Conservation (phyloP, 768 basidiomycete species). For the Mycena vitilis region DNA sequence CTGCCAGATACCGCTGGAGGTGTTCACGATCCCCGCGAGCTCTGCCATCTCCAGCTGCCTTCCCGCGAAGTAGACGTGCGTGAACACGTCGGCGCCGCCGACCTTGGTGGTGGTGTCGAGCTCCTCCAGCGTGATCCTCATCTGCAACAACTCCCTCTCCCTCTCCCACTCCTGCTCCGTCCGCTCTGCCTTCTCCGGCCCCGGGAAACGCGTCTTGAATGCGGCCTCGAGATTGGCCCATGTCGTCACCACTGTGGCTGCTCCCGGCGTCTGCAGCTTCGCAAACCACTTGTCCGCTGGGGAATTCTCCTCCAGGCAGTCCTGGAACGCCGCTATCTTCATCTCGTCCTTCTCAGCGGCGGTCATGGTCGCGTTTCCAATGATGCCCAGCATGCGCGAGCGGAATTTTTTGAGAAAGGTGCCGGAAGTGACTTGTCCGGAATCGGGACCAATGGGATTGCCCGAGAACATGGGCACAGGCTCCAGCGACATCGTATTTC, state of each 20-base stretch:
- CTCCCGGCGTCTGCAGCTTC: not conserved
- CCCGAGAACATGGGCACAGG: not conserved
- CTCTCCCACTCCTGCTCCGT: slow-evolving; percentile 33
- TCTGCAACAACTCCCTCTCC: slow-evolving; percentile 22
- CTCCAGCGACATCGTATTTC: not conserved
- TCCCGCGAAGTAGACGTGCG: not conserved
- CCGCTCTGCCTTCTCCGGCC: slow-evolving; percentile 8
- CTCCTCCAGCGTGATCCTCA: not conserved
- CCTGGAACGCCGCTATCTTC: not conserved
- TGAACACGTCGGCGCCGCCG: not conserved
- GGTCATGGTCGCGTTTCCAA: no score
- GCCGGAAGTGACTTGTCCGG: not conserved
- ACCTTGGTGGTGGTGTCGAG: slow-evolving; percentile 2
- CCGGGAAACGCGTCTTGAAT: not conserved
- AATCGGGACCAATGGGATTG: not conserved
- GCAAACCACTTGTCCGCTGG: not conserved
- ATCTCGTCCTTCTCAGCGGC: no score
- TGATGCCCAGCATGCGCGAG: not conserved
- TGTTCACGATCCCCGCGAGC: not conserved
- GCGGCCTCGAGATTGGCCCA: not conserved
- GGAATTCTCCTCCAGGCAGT: not conserved
- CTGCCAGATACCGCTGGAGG: not conserved
- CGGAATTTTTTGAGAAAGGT: not conserved
- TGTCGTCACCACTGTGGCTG: not conserved
- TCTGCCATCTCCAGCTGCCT: not conserved